These are phyloP conservation scores for Casuarina equisetifolia DNA, from an alignment of 306 rosid genomes.

Conservation along the genomic window DNA sequence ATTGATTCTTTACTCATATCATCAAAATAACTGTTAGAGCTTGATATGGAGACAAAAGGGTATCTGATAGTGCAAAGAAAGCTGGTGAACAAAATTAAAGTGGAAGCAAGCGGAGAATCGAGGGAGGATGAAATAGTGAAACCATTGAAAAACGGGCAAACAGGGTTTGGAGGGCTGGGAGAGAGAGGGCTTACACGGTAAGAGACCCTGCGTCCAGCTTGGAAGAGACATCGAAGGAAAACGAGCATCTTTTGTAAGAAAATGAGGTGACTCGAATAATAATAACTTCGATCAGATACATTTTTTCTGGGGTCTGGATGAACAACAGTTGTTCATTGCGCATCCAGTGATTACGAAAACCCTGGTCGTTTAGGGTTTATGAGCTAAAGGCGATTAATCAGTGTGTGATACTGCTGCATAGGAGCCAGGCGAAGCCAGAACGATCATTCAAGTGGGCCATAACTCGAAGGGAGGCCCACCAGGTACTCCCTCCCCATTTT, in stretches of 20 bases:
- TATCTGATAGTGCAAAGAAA: slow-evolving; percentile 54
- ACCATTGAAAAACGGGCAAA: slow-evolving; percentile 25
- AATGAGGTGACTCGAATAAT: background rate
- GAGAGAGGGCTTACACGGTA: slow-evolving; percentile 61
- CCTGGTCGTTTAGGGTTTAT: background rate
- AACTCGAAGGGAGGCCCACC: no score
- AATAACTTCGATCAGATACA: slow-evolving; percentile 13
- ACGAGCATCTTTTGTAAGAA: slow-evolving; percentile 50
- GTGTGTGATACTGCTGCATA: no score
- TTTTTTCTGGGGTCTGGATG: slow-evolving; percentile 14
- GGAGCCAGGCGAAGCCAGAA: no score
- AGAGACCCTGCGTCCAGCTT: slow-evolving; percentile 53
- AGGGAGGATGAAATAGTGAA: slow-evolving; percentile 27
- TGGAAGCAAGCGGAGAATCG: slow-evolving; percentile 41
- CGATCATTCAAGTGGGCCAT: no score
- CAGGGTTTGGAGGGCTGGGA: slow-evolving; percentile 27
- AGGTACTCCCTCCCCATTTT: no score
- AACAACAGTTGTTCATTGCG: slow-evolving; percentile 29
- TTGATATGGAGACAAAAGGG: slow-evolving; percentile 63
- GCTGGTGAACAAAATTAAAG: slow-evolving; percentile 54
- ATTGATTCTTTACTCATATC: slow-evolving; percentile 41
- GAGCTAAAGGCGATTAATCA: background rate
- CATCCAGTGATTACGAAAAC: background rate
- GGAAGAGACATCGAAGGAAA: slow-evolving; percentile 58
- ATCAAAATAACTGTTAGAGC: slow-evolving; percentile 22